Evolutionary conservation across 495 filamentous ascomycete species (phyloP), one percentile per base, ranked within the genome.

Genomic region (Trichocladium antarcticum): DNA sequence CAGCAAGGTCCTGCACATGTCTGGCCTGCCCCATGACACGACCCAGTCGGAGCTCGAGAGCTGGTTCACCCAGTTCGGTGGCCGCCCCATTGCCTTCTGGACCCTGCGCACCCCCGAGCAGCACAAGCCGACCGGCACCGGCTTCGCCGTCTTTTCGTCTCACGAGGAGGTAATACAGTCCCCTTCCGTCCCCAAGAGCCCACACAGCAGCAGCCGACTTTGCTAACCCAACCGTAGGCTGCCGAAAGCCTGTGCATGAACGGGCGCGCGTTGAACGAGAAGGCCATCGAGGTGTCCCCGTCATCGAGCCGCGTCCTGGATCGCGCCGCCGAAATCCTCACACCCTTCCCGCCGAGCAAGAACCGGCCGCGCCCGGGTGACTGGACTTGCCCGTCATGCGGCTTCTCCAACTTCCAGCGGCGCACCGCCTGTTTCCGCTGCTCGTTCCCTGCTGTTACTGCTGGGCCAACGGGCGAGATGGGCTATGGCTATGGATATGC

Each of bases 181-280:
- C 12, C 11, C 8, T 12, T 15, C 28, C 11, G n/a, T 34, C 12
- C 28, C 34, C 14, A 14, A 17, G n/a, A 39, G 16, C 28, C 34
- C 14, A 14, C n/a, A n/a, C 12, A 12, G n/a, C 27, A 2, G 20
- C 12, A 14, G 27, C 5, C 1, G 1, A 34, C 9, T 14, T 10
- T 6, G n/a, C 54, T 54, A 37, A 61, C 50, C 37, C 43, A 15
- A 55, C 42, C 21, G 60, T 11, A 92, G 87, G 87, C 87, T 44
- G 92, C 92, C 17, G 92, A 98, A 63, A 93, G 86, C 68, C 75
- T 98, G 37, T 95, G 92, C 73, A 98, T 98, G 92, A 98, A 98
- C 57, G 92, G 92, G 37, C 86, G 92, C 48, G 92, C 92, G 35
- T 74, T 98, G 42, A 98, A 96, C 58, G 92, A 98, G 64, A 97